phyloP scores from a whole-genome alignment of 108 stramenopile genomes.

The Hondaea fermentalgiana region DNA sequence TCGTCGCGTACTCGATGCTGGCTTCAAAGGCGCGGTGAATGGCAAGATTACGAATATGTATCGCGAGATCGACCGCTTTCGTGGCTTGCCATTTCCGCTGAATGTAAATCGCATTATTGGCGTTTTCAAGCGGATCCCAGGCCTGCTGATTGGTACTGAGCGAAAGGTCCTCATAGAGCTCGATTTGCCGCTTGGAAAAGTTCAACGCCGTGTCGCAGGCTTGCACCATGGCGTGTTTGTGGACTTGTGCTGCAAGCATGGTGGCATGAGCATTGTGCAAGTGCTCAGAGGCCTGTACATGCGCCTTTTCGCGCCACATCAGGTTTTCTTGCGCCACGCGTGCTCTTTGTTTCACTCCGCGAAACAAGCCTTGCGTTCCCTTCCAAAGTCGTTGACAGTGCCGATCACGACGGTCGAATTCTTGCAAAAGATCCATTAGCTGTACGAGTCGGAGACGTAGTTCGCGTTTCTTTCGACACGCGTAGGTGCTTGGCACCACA shows the following conservation, averaged over 20 bases:
- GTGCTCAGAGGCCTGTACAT: not conserved
- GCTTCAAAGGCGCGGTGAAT: not conserved
- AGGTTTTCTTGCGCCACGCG: not conserved
- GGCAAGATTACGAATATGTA: not conserved
- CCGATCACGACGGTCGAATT: not conserved
- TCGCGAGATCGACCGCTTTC: not conserved
- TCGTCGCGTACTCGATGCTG: not conserved
- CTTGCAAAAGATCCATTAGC: not conserved
- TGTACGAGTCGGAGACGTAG: not conserved
- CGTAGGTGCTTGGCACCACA: not conserved
- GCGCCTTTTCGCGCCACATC: not conserved
- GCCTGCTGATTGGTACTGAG: not conserved
- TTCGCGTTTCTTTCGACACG: not conserved
- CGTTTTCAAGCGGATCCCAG: conserved; percentile 4
- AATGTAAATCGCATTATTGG: not conserved
- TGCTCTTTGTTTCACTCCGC: not conserved
- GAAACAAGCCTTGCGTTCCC: not conserved
- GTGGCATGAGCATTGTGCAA: not conserved
- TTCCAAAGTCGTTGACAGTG: not conserved
- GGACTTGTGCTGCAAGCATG: not conserved
- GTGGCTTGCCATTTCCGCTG: conserved; percentile 9
- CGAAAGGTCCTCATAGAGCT: conserved; percentile 2
- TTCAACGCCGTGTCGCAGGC: not conserved
- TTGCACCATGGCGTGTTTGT: not conserved
- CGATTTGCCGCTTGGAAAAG: not conserved